Conservation (phyloP, 2,329 filamentous ascomycete genomes). For the Exophiala aquamarina region DNA sequence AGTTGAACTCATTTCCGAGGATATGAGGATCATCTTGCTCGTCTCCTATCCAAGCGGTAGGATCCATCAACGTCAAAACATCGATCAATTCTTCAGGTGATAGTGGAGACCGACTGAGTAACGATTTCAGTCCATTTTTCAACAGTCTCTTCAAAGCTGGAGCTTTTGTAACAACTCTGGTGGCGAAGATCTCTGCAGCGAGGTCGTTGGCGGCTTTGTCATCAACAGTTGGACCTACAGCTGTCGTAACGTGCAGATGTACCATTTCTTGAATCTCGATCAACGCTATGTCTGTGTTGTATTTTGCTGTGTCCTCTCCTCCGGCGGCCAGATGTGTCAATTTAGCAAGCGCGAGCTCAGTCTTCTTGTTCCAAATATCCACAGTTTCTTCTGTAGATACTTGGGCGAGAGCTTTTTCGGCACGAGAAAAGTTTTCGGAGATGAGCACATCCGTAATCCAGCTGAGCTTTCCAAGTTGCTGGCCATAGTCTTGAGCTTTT, state of each 20-base stretch:
- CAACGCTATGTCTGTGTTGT: conserved; percentile 39
- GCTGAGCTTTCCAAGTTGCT: conserved; percentile 63
- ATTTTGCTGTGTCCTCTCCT: conserved; percentile 31
- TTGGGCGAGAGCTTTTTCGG: conserved; percentile 68
- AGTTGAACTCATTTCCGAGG: conserved; percentile 66
- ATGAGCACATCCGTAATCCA: conserved; percentile 93
- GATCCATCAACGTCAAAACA: conserved; percentile 73
- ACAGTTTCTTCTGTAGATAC: conserved; percentile 71
- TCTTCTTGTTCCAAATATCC: conserved; percentile 88
- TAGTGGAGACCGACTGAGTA: conserved; percentile 72
- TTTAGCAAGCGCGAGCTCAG: conserved; percentile 87
- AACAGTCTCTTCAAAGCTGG: conserved; percentile 71
- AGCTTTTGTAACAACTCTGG: conserved; percentile 56
- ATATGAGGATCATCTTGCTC: conserved; percentile 45
- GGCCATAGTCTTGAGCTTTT: conserved; percentile 62
- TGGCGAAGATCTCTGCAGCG: conserved; percentile 65
- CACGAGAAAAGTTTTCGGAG: conserved; percentile 72
- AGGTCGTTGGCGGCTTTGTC: conserved; percentile 72
- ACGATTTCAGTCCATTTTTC: conserved; percentile 65
- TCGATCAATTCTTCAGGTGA: conserved; percentile 55
- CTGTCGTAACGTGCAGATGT: conserved; percentile 68
- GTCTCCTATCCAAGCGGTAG: conserved; percentile 42
- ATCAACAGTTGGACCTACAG: conserved; percentile 73
- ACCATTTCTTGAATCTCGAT: conserved; percentile 78
- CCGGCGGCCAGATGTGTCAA: conserved; percentile 69